Conservation (phyloP, 768 basidiomycete genomes). For the Leucocoprinus birnbaumii region DNA sequence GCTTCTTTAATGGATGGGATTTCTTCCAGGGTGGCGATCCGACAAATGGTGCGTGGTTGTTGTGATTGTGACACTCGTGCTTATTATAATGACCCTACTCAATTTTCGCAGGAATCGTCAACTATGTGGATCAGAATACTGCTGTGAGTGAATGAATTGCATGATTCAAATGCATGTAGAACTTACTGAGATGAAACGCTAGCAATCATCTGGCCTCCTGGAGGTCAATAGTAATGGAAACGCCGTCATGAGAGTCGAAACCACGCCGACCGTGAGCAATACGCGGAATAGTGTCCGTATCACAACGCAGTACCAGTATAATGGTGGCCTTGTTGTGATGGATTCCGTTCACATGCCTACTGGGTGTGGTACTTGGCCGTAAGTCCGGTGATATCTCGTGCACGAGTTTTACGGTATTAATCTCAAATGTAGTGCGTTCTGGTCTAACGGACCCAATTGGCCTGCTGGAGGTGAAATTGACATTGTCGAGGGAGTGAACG, state of each 20-base stretch:
- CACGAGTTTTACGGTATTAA: constrained; percentile 3
- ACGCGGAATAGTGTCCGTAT: constrained; percentile 81
- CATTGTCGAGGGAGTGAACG: constrained; percentile 80
- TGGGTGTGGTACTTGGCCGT: constrained; percentile 88
- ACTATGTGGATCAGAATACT: constrained; percentile 60
- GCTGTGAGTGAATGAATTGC: constrained; percentile 42
- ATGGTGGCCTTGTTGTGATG: constrained; percentile 71
- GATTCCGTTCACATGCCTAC: constrained; percentile 89
- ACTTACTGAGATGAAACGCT: neutral
- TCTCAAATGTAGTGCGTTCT: constrained; percentile 35
- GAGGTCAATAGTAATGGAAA: constrained; percentile 69
- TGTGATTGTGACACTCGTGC: neutral
- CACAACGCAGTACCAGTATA: constrained; percentile 56
- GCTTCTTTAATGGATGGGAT: constrained; percentile 82
- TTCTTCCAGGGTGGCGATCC: constrained; percentile 74
- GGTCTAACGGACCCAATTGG: constrained; percentile 61
- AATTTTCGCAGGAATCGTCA: constrained; percentile 37
- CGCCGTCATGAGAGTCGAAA: constrained; percentile 88
- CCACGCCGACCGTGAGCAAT: constrained; percentile 65
- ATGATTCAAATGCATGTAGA: constrained; percentile 1
- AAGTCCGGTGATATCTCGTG: constrained; percentile 21
- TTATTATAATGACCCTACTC: neutral
- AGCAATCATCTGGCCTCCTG: constrained; percentile 59
- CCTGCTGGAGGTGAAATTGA: constrained; percentile 74
- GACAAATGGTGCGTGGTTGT: constrained; percentile 54